Conservation (phyloP, 2,329 filamentous ascomycete genomes). For the Fusarium drepaniforme region DNA sequence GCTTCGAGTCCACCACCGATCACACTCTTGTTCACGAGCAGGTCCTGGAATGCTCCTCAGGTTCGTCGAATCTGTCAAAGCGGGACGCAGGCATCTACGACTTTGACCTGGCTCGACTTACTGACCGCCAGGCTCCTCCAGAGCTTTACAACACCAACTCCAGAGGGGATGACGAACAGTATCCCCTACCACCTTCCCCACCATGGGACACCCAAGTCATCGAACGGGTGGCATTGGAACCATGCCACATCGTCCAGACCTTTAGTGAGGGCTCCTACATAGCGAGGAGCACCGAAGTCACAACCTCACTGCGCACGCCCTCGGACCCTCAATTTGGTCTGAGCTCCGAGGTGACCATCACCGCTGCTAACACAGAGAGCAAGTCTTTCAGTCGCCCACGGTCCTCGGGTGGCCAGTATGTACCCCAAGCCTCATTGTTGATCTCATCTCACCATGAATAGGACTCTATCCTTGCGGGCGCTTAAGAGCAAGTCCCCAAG, state of each 20-base stretch:
- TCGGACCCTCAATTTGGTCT: conserved; percentile 13
- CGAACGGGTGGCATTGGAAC: conserved; percentile 8
- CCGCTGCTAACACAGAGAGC: conserved; percentile 14
- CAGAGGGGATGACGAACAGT: not conserved
- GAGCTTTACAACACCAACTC: not conserved
- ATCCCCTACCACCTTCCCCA: not conserved
- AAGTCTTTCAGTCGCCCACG: conserved; percentile 7
- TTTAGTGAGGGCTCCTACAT: conserved; percentile 32
- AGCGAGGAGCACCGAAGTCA: conserved; percentile 33
- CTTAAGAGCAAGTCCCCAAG: conserved; percentile 17
- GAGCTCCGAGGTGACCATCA: conserved; percentile 32
- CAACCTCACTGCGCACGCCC: conserved; percentile 7
- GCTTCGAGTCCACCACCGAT: not conserved
- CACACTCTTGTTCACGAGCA: not conserved
- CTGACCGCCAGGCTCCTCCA: conserved; percentile 1
- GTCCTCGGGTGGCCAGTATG: conserved; percentile 21
- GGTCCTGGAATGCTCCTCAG: conserved; percentile 3
- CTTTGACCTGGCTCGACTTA: not conserved
- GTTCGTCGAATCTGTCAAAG: conserved; percentile 7
- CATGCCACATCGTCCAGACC: conserved; percentile 26
- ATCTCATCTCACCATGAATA: not conserved
- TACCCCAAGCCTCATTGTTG: rapidly evolving
- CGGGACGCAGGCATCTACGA: not conserved
- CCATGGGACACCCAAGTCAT: conserved; percentile 8
- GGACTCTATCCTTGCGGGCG: conserved; percentile 13